Evolutionary conservation across 495 filamentous ascomycete genomes (phyloP).

Genomic region (Podospora sp.): DNA sequence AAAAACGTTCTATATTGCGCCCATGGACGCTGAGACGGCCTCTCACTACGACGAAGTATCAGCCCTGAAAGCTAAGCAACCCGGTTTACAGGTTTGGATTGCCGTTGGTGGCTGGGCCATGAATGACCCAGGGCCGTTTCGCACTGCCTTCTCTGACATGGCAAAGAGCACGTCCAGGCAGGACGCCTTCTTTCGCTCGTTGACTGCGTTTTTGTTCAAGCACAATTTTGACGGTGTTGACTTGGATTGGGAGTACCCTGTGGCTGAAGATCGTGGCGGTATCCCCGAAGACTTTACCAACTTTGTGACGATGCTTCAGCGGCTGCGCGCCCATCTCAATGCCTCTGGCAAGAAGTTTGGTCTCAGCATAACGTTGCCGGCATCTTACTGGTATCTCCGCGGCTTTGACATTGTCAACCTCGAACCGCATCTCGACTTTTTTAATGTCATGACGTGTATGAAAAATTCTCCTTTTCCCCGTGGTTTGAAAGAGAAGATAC

Average conservation of each 20-base stretch:
- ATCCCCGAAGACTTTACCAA: constrained; percentile 15
- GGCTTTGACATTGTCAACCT: constrained; percentile 48
- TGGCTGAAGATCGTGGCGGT: constrained; percentile 22
- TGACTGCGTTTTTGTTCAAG: constrained; percentile 13
- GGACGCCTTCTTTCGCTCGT: constrained; percentile 27
- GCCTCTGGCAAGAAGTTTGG: constrained; percentile 5
- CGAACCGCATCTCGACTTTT: constrained; percentile 47
- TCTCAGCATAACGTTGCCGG: constrained; percentile 9
- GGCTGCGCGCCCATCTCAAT: constrained; percentile 22
- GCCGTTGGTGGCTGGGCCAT: constrained; percentile 49
- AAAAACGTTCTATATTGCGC: constrained; percentile 12
- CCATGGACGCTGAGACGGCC: constrained; percentile 24
- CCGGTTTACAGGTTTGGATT: constrained; percentile 38
- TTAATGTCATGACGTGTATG: constrained; percentile 59
- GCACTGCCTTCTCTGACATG: constrained; percentile 29
- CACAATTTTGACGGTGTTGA: constrained; percentile 30
- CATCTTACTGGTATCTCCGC: constrained; percentile 53
- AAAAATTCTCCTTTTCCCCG: no score
- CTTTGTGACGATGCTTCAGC: constrained; percentile 3
- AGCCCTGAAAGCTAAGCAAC: constrained; percentile 30
- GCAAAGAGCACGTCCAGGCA: constrained; percentile 26
- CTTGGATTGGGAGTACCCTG: constrained; percentile 31
- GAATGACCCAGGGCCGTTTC: constrained; percentile 38
- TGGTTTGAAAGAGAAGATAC: no score
- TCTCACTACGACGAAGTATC: constrained; percentile 22